Conservation (phyloP, 805 yeast genomes). For the Myxozyma mucilagina region DNA sequence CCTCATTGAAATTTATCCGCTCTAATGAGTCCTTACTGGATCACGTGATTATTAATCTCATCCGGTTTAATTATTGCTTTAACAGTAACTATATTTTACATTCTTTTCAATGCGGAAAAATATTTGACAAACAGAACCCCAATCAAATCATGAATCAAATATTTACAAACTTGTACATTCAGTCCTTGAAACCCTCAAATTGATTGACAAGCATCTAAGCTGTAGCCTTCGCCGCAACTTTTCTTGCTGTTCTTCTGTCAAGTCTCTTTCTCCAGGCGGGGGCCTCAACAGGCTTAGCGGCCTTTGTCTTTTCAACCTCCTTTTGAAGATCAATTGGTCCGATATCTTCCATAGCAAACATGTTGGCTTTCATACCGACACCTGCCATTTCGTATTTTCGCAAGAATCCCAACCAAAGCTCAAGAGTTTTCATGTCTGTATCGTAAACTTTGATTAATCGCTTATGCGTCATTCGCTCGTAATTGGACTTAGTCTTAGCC, state of each 20-base stretch:
- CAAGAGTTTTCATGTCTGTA: slow-evolving; percentile 79
- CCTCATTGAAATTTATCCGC: too few species aligned
- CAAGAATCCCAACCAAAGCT: slow-evolving; percentile 75
- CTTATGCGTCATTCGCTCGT: slow-evolving; percentile 80
- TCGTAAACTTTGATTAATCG: slow-evolving; percentile 77
- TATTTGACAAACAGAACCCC: neutral
- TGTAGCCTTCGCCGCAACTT: neutral
- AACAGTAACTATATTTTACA: neutral
- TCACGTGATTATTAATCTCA: too few species aligned
- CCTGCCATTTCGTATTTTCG: slow-evolving; percentile 76
- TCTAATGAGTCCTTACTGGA: too few species aligned
- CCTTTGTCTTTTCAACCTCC: neutral
- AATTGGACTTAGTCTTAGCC: slow-evolving; percentile 92
- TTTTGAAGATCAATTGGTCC: slow-evolving; percentile 4
- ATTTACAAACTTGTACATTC: neutral
- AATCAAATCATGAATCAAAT: neutral
- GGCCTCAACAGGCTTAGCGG: neutral
- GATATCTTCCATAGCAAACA: slow-evolving; percentile 44
- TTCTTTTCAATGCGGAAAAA: neutral
- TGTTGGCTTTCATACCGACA: slow-evolving; percentile 76
- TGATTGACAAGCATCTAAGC: too few species aligned
- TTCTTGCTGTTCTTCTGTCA: neutral
- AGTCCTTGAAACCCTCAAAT: neutral
- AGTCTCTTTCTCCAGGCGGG: neutral
- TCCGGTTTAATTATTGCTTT: neutral